A percentile compares a stretch with the other conserved stretches of the same genome.
phyloP scores from a whole-genome alignment of 2,329 filamentous ascomycete genomes.

The Xylariaceae sp. region DNA sequence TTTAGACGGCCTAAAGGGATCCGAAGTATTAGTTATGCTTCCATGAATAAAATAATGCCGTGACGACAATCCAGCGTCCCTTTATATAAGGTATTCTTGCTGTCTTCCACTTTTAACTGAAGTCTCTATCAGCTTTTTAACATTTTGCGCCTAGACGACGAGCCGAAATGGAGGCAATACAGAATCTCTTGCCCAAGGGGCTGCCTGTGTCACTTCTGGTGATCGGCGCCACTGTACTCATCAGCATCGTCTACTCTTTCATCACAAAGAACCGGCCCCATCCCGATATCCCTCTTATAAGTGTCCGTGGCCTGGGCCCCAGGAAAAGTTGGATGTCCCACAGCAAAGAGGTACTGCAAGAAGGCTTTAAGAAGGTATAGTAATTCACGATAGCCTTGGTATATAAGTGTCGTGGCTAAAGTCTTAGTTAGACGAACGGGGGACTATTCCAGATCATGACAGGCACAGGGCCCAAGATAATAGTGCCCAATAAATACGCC shows the following conservation, averaged over 20 bases:
- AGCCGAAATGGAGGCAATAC: slow-evolving; percentile 36
- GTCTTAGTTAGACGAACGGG: slow-evolving; percentile 35
- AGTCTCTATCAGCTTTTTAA: not conserved
- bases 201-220: slow-evolving; percentile 40
- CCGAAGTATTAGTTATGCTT: slow-evolving; percentile 13
- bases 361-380: slow-evolving; percentile 38
- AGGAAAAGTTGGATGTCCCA: slow-evolving; percentile 40
- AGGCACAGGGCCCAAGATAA: slow-evolving; percentile 42
- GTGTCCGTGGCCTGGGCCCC: slow-evolving; percentile 37
- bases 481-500: slow-evolving; percentile 43
- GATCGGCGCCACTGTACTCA: slow-evolving; percentile 35
- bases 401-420: slow-evolving; percentile 21
- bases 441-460: slow-evolving; percentile 44
- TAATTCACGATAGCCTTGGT: not conserved
- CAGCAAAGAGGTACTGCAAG: slow-evolving; percentile 33
- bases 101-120: not conserved
- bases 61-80: not conserved
- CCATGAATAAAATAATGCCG: slow-evolving; percentile 8
- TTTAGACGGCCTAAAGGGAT: slow-evolving; percentile 8
- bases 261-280: slow-evolving; percentile 37
- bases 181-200: slow-evolving; percentile 37
- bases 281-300: slow-evolving; percentile 39
- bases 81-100: slow-evolving; percentile 3
- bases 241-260: slow-evolving; percentile 39
- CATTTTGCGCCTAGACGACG: not conserved